Evolutionary conservation across 805 yeast genomes (phyloP).

Genomic region (Saturnispora serradocipensis): DNA sequence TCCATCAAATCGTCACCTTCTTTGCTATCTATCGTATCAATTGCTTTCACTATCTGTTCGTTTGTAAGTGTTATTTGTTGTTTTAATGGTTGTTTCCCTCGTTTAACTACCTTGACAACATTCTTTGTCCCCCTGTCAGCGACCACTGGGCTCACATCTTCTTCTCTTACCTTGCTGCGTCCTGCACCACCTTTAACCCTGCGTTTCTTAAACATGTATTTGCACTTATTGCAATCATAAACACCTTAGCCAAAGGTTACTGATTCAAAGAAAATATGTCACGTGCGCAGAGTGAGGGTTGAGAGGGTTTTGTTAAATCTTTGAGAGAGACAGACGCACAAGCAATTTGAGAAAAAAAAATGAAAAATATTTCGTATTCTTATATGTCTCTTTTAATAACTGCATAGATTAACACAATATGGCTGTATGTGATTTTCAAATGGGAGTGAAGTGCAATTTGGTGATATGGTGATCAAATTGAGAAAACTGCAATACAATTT

Average conservation of each 20-base stretch:
- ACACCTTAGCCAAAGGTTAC: neutral
- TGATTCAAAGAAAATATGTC: neutral
- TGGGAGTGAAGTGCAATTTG: neutral
- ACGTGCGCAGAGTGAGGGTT: slow-evolving; percentile 1
- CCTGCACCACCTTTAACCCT: slow-evolving; percentile 13
- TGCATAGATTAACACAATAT: slow-evolving; percentile 10
- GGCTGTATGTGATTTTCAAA: slow-evolving; percentile 15
- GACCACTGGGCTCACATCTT: too few species aligned
- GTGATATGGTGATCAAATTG: neutral
- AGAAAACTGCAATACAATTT: too few species aligned
- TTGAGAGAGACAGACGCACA: neutral
- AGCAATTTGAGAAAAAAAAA: neutral
- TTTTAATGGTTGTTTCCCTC: neutral
- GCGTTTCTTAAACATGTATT: slow-evolving; percentile 33
- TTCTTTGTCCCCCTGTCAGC: neutral
- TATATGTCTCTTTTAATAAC: neutral
- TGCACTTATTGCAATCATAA: neutral
- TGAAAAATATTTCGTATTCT: neutral
- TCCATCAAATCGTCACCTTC: neutral
- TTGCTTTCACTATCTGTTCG: neutral
- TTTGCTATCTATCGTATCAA: neutral
- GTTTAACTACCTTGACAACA: neutral
- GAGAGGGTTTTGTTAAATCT: neutral
- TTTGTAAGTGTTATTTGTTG: neutral
- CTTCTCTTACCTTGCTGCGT: neutral